These are phyloP conservation scores for Peronosclerospora sorghi DNA, from an alignment of 352 stramenopile genomes.

Conservation along the genomic window DNA sequence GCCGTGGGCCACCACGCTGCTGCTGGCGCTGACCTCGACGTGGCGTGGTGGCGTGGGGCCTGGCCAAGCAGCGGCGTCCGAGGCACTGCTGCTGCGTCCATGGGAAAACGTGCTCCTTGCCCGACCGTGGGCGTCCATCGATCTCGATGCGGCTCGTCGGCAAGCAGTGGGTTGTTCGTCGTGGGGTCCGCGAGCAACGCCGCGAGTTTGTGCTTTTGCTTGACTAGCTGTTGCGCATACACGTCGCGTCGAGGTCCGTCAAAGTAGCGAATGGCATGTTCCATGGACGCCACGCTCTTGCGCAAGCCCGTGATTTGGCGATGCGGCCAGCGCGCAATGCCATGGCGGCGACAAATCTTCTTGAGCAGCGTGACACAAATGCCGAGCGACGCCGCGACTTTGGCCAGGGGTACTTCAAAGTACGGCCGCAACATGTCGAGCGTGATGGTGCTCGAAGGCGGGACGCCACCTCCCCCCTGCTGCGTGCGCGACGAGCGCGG, in stretches of 20 bases:
- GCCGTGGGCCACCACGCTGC: too few species aligned
- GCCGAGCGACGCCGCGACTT: slow-evolving; percentile 63
- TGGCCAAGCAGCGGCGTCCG: too few species aligned
- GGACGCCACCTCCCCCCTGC: too few species aligned
- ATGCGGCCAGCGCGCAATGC: slow-evolving; percentile 73
- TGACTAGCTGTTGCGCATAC: slow-evolving; percentile 60
- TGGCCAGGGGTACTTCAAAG: slow-evolving; percentile 75
- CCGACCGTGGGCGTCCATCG: too few species aligned
- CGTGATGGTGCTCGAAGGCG: slow-evolving; percentile 68
- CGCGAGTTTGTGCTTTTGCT: slow-evolving; percentile 67
- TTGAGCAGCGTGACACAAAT: slow-evolving; percentile 82
- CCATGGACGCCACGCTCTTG: slow-evolving; percentile 81
- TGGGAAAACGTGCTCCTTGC: too few species aligned
- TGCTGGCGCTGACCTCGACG: too few species aligned
- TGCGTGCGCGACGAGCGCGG: too few species aligned
- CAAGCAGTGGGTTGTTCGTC: slow-evolving; percentile 29
- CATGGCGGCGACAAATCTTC: slow-evolving; percentile 76
- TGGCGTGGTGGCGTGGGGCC: too few species aligned
- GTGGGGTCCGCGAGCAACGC: slow-evolving; percentile 55
- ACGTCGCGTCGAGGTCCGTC: slow-evolving; percentile 52
- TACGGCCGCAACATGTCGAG: slow-evolving; percentile 71
- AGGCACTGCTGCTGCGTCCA: too few species aligned
- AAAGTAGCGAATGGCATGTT: slow-evolving; percentile 73
- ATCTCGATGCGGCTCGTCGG: slow-evolving; percentile 10
- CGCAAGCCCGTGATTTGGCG: slow-evolving; percentile 79